Conservation (phyloP, 2,329 filamentous ascomycete genomes). For the Aspergillus sp. region DNA sequence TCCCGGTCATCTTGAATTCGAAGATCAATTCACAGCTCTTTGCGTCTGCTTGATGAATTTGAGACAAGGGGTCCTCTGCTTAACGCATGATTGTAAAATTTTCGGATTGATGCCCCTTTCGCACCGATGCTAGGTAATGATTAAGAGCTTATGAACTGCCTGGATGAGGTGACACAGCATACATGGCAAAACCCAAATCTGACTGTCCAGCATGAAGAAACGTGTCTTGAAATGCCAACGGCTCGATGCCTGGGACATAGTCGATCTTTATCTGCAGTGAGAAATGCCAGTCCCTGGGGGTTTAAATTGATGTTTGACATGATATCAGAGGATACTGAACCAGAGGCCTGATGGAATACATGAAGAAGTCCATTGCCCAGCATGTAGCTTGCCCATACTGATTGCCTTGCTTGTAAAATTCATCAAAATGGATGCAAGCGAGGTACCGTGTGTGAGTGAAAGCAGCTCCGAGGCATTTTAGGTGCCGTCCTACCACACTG, state of each 20-base stretch:
- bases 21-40: constrained; percentile 4
- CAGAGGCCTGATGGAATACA: not conserved
- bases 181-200: too few species aligned
- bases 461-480: constrained; percentile 1
- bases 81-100: constrained; percentile 8
- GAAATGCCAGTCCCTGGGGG: too few species aligned
- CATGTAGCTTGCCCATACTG: not conserved
- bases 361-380: not conserved
- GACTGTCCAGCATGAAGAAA: fast-evolving
- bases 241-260: too few species aligned
- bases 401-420: not conserved
- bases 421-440: constrained; percentile 2
- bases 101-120: constrained; percentile 7
- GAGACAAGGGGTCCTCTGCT: constrained; percentile 9
- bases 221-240: too few species aligned
- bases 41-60: constrained; percentile 10
- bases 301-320: too few species aligned
- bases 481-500: not conserved
- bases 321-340: too few species aligned
- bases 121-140: constrained; percentile 12
- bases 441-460: not conserved
- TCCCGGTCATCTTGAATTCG: constrained; percentile 10
- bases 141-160: not conserved
- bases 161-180: not conserved
- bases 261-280: too few species aligned